Evolutionary conservation across 331 rosid species (phyloP).

Genomic region (Spiraea crenata): DNA sequence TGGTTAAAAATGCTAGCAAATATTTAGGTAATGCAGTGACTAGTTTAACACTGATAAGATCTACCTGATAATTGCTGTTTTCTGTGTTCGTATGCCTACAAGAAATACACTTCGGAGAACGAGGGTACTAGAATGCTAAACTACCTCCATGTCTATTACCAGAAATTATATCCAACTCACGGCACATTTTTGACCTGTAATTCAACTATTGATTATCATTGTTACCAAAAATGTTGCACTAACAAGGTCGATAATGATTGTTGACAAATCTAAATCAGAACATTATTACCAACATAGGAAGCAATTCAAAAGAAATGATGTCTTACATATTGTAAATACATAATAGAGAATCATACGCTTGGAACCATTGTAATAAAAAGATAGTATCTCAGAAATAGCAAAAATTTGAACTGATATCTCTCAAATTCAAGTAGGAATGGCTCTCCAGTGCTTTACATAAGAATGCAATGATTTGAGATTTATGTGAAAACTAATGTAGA

Average conservation of each 20-base stretch:
- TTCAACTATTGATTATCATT: not conserved
- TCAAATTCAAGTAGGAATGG: constrained; percentile 4
- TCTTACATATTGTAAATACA: no score
- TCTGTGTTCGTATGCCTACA: not conserved
- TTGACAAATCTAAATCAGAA: not conserved
- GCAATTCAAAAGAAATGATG: not conserved
- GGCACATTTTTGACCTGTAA: not conserved
- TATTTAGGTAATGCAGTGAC: not conserved
- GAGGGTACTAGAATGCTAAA: not conserved
- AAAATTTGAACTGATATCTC: constrained; percentile 16
- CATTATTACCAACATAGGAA: not conserved
- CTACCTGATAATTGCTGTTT: not conserved
- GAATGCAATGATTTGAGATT: constrained; percentile 10
- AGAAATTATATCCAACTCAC: not conserved
- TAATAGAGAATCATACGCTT: constrained; percentile 16
- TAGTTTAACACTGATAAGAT: not conserved
- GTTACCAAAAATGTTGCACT: not conserved
- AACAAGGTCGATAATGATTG: not conserved
- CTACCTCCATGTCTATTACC: not conserved
- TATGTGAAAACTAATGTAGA: constrained; percentile 17
- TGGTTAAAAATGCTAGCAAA: not conserved
- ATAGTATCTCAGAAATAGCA: not conserved
- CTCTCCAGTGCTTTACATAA: constrained; percentile 17
- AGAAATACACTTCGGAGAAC: not conserved
- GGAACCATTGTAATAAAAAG: not conserved